A percentile compares a stretch with the other conserved stretches of the same genome.
phyloP scores from a whole-genome alignment of 2,329 filamentous ascomycete species.

The Penicillium aurantiogriseum region DNA sequence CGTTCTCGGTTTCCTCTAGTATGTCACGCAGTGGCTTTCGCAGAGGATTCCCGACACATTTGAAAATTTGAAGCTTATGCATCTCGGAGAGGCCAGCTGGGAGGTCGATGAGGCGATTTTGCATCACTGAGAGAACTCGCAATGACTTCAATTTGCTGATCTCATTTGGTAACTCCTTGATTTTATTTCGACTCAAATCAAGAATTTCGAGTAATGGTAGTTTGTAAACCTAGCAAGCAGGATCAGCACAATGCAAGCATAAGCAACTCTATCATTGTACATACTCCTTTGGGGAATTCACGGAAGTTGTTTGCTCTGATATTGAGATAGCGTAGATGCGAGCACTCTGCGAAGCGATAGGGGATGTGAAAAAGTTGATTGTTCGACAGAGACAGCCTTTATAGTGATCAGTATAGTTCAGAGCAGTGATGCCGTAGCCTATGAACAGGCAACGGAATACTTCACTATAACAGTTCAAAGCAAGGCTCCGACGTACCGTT shows the following conservation, averaged over 20 bases:
- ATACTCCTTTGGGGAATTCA: conserved; percentile 64
- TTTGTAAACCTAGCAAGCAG: conserved; percentile 68
- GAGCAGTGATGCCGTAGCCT: neutral
- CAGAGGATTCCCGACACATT: conserved; percentile 84
- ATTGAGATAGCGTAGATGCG: conserved; percentile 51
- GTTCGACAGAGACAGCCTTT: conserved; percentile 51
- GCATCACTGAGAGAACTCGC: conserved; percentile 83
- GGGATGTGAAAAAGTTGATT: conserved; percentile 53
- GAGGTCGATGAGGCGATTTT: conserved; percentile 81
- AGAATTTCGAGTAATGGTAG: conserved; percentile 86
- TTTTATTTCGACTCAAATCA: conserved; percentile 85
- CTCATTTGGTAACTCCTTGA: conserved; percentile 72
- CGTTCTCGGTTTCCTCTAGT: conserved; percentile 64
- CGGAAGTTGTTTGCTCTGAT: conserved; percentile 51
- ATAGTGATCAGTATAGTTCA: conserved; percentile 15
- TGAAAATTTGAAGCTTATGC: conserved; percentile 82
- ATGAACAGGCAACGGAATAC: neutral
- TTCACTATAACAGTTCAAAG: neutral
- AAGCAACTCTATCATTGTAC: conserved; percentile 28
- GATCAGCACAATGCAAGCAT: conserved; percentile 13
- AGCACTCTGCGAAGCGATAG: conserved; percentile 49
- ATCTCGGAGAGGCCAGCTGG: conserved; percentile 85
- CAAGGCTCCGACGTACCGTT: conserved; percentile 40
- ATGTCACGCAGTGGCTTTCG: conserved; percentile 73
- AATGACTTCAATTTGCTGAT: conserved; percentile 78